phyloP scores from a whole-genome alignment of 805 yeast species.

The Hanseniaspora pseudoguilliermondii region DNA sequence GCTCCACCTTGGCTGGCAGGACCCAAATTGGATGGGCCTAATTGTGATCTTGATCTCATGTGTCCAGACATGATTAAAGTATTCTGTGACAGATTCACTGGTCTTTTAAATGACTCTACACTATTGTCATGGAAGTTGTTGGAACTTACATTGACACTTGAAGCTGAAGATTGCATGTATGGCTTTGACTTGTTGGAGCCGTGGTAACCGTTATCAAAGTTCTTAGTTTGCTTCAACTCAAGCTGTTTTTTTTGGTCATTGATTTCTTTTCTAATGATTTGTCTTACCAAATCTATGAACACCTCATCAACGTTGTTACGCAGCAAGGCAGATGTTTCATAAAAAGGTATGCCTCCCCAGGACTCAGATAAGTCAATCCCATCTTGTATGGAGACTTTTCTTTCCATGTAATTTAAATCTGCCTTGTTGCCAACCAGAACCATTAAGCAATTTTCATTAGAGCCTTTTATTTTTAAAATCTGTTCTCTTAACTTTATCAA shows the following conservation, averaged over 20 bases:
- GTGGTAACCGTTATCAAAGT: background rate
- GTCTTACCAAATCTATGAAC: slow-evolving; percentile 77
- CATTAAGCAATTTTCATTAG: slow-evolving; percentile 60
- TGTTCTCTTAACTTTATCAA: slow-evolving; percentile 69
- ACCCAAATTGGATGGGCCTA: background rate
- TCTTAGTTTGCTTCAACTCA: background rate
- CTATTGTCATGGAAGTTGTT: background rate
- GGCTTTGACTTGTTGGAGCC: background rate
- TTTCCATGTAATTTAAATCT: slow-evolving; percentile 54
- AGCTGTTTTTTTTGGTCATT: slow-evolving; percentile 15
- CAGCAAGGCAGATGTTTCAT: slow-evolving; percentile 87
- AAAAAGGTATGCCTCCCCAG: slow-evolving; percentile 85
- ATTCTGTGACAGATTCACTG: slow-evolving; percentile 1
- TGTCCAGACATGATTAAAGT: slow-evolving; percentile 9
- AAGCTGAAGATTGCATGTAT: background rate
- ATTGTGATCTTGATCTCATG: slow-evolving; percentile 12
- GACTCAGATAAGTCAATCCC: slow-evolving; percentile 72
- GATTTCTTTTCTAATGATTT: slow-evolving; percentile 41
- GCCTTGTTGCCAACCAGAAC: slow-evolving; percentile 86
- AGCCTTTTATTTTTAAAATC: slow-evolving; percentile 69
- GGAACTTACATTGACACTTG: background rate
- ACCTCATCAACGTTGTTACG: slow-evolving; percentile 84
- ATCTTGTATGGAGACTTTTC: slow-evolving; percentile 66
- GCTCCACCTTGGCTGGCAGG: background rate
- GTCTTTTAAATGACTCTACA: background rate